Conservation (phyloP, 208 protist species). For the Leishmania arabica region DNA sequence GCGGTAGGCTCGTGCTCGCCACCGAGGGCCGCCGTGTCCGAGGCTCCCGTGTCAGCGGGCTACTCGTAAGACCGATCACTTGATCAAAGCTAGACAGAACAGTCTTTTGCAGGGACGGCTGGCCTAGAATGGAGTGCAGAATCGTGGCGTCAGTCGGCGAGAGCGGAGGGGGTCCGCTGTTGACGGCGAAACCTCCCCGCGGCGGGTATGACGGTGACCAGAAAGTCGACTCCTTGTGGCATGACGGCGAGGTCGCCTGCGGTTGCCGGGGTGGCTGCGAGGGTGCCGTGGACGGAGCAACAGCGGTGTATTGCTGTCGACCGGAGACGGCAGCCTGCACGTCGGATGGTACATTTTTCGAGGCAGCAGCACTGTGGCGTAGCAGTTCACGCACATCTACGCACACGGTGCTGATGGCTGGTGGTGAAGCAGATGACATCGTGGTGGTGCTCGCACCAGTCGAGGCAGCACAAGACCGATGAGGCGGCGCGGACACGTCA, state of each 20-base stretch:
- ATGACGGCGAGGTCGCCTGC: background rate
- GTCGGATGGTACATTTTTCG: background rate
- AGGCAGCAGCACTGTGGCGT: slow-evolving; percentile 19
- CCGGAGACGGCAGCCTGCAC: background rate
- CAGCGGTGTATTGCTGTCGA: background rate
- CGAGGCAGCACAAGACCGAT: background rate
- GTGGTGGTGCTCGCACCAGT: background rate
- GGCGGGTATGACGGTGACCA: slow-evolving; percentile 21
- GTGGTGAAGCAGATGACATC: background rate
- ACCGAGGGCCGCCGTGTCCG: background rate
- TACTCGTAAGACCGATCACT: too few species aligned
- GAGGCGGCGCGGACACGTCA: background rate
- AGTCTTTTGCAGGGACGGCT: slow-evolving; percentile 15
- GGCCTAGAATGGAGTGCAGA: slow-evolving; percentile 34
- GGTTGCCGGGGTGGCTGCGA: background rate
- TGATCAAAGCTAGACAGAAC: background rate
- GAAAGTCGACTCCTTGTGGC: slow-evolving; percentile 3
- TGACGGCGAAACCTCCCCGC: background rate
- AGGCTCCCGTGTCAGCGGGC: background rate
- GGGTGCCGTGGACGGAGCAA: background rate
- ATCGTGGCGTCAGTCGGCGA: slow-evolving; percentile 42
- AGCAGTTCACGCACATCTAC: slow-evolving; percentile 59
- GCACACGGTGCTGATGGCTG: slow-evolving; percentile 47
- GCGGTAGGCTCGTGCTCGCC: background rate
- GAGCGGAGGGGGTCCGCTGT: slow-evolving; percentile 32